phyloP scores from a whole-genome alignment of 163 green algal genomes.

The Scenedesmus sp. region DNA sequence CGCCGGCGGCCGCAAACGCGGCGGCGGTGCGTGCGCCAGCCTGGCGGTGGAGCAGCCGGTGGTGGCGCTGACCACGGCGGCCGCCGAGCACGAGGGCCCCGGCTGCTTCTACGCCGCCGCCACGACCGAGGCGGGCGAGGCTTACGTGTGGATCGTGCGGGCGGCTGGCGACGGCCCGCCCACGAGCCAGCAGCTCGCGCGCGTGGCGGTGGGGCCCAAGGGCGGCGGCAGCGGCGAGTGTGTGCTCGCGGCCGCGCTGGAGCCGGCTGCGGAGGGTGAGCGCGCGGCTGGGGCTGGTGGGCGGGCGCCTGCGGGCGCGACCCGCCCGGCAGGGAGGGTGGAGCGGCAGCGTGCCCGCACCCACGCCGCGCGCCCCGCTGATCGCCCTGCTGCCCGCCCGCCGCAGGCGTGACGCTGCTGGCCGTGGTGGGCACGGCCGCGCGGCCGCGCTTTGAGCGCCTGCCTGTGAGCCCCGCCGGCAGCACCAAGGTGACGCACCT shows the following conservation, averaged over 20 bases:
- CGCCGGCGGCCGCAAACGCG: constrained; percentile 55
- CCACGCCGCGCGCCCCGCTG: too few species aligned
- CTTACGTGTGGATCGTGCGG: constrained; percentile 59
- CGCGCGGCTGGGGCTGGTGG: not conserved
- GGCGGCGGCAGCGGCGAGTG: constrained; percentile 20
- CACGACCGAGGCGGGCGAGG: constrained; percentile 58
- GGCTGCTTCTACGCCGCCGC: constrained; percentile 60
- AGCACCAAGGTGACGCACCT: constrained; percentile 32
- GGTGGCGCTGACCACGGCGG: constrained; percentile 51
- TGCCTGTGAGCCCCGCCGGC: constrained; percentile 40
- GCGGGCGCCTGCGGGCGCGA: not conserved
- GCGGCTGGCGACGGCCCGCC: not conserved
- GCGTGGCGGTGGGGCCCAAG: constrained; percentile 44
- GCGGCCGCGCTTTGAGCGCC: constrained; percentile 59
- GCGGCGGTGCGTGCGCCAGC: constrained; percentile 45
- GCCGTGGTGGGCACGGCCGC: constrained; percentile 50
- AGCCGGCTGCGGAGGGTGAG: constrained; percentile 45
- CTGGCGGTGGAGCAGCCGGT: constrained; percentile 57
- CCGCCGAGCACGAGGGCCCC: not conserved
- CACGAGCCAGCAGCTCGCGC: constrained; percentile 49
- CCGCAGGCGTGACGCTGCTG: constrained; percentile 51
- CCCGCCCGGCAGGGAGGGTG: too few species aligned
- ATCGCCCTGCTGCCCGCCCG: not conserved
- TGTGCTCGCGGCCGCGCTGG: constrained; percentile 51
- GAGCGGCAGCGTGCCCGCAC: too few species aligned